A percentile compares a stretch with the other conserved stretches of the same genome.
These are phyloP conservation scores for Stromatinia cepivora DNA, from an alignment of 2,329 filamentous ascomycete species.

Conservation along the genomic window DNA sequence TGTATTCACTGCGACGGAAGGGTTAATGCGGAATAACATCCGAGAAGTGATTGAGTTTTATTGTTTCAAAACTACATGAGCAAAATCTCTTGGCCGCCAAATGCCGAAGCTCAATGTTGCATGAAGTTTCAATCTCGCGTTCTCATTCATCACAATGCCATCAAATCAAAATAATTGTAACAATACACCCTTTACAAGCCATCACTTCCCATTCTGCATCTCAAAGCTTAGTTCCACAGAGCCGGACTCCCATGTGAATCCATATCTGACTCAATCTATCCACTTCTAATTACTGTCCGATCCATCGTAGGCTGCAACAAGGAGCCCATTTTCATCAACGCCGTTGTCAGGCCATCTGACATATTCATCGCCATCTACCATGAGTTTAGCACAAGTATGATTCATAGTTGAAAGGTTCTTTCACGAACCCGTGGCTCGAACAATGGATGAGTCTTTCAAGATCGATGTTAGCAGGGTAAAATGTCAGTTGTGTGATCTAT, in stretches of 20 bases:
- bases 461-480: not conserved
- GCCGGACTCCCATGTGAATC: too few relatives aligned
- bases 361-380: slow-evolving; percentile 10
- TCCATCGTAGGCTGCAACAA: not conserved
- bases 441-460: not conserved
- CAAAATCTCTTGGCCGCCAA: not conserved
- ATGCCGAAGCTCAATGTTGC: not conserved
- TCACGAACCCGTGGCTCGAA: not conserved
- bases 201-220: too few relatives aligned
- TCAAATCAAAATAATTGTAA: not conserved
- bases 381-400: not conserved
- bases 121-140: not conserved
- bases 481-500: not conserved
- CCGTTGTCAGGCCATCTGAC: slow-evolving; percentile 17
- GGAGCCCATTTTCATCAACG: not conserved
- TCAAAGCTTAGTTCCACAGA: too few relatives aligned
- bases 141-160: not conserved
- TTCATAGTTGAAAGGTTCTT: not conserved
- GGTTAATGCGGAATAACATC: not conserved
- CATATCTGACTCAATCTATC: not conserved
- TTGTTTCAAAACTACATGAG: not conserved
- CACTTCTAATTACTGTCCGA: not conserved
- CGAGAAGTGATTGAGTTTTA: not conserved
- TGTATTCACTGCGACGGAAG: not conserved
- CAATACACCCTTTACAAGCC: not conserved